A percentile compares a stretch with the other conserved stretches of the same genome.
These are phyloP conservation scores for Lachnellula subtilissima DNA, from an alignment of 2,329 filamentous ascomycete genomes.

Conservation along the genomic window DNA sequence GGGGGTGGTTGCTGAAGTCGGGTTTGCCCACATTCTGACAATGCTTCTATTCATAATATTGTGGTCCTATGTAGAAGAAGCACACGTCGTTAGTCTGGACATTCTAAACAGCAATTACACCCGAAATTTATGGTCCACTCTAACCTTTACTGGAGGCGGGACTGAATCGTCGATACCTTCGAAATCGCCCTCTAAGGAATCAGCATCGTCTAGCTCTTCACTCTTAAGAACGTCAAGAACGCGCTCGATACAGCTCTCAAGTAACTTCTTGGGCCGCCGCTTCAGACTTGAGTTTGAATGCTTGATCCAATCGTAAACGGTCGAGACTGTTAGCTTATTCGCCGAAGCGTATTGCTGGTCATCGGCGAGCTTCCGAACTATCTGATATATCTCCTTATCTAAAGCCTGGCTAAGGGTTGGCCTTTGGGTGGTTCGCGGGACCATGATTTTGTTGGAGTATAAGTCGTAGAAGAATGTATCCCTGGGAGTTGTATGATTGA, in stretches of 20 bases:
- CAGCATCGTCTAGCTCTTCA: slow-evolving; percentile 41
- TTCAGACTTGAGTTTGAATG: slow-evolving; percentile 82
- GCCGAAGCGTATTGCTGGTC: slow-evolving; percentile 40
- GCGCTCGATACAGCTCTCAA: slow-evolving; percentile 82
- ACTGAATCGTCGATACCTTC: slow-evolving; percentile 39
- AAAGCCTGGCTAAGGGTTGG: slow-evolving; percentile 39
- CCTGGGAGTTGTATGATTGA: too few species aligned
- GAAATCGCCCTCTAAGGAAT: slow-evolving; percentile 46
- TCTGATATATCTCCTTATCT: slow-evolving; percentile 71
- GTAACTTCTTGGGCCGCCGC: slow-evolving; percentile 70
- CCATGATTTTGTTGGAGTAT: too few species aligned
- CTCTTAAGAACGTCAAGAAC: slow-evolving; percentile 68
- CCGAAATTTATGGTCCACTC: slow-evolving; percentile 1
- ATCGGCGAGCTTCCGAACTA: slow-evolving; percentile 72
- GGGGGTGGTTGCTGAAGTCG: slow-evolving; percentile 23
- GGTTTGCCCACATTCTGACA: slow-evolving; percentile 51
- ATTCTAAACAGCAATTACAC: background rate
- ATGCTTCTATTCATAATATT: slow-evolving; percentile 65
- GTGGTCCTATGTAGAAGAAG: slow-evolving; percentile 36
- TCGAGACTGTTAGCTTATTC: slow-evolving; percentile 52
- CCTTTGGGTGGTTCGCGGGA: too few species aligned
- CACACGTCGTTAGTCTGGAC: background rate
- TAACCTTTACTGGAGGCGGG: slow-evolving; percentile 23
- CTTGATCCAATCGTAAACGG: slow-evolving; percentile 75
- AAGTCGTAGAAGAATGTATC: too few species aligned